Percentiles rank a stretch among this genome's conserved stretches.
Conservation (phyloP, 768 basidiomycete species). For the Kwoniella heveanensis region DNA sequence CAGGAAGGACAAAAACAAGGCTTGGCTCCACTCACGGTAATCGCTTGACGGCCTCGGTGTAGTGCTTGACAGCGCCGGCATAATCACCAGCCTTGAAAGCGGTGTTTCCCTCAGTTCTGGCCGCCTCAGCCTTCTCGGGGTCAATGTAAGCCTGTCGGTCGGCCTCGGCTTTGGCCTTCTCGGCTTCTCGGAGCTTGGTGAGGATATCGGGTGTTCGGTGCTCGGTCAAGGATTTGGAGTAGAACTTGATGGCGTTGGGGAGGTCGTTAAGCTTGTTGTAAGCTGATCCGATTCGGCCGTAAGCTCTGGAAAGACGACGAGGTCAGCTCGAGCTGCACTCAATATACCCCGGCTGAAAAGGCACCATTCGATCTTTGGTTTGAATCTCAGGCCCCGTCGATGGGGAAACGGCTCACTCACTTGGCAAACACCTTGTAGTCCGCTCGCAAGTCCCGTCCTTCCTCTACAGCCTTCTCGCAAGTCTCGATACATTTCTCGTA, state of each 20-base stretch:
- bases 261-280: conserved; percentile 80
- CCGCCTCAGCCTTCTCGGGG: conserved; percentile 74
- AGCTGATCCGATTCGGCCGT: conserved; percentile 83
- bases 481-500: conserved; percentile 87
- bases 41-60: conserved; percentile 95
- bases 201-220: conserved; percentile 93
- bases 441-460: conserved; percentile 84
- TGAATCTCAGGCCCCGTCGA: too few relatives aligned
- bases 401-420: too few relatives aligned
- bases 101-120: conserved; percentile 88
- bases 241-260: conserved; percentile 79
- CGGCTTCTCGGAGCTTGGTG: conserved; percentile 79
- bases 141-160: conserved; percentile 84
- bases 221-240: conserved; percentile 89
- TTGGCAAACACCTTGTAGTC: conserved; percentile 97
- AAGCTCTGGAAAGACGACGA: conserved; percentile 60
- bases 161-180: conserved; percentile 73
- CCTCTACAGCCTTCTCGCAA: conserved; percentile 94
- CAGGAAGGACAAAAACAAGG: too few relatives aligned
- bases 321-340: conserved; percentile 8
- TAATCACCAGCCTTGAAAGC: conserved; percentile 88
- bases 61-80: conserved; percentile 83
- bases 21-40: conserved; percentile 67
- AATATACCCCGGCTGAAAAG: too few relatives aligned
- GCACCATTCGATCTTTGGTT: too few relatives aligned